Conservation (phyloP, 148 eudicot genomes). For the Rhododendron vialii region DNA sequence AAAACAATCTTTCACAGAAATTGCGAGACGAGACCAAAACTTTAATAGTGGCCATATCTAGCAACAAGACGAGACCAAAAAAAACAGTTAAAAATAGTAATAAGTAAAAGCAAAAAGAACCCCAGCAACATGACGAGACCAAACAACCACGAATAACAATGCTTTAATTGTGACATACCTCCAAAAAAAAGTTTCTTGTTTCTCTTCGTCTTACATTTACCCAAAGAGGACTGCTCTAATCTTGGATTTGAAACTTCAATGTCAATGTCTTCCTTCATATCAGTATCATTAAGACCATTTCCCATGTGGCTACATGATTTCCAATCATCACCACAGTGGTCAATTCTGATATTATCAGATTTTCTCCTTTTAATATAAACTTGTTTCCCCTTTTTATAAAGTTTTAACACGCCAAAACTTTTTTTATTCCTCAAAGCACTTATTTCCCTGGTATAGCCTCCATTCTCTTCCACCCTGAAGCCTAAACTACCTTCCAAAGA, state of each 20-base stretch:
- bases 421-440: constrained; percentile 17
- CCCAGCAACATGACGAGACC: neutral
- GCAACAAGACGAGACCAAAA: neutral
- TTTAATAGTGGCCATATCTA: neutral
- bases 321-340: constrained; percentile 54
- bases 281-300: constrained; percentile 49
- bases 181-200: constrained; percentile 61
- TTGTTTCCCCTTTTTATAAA: constrained; percentile 38
- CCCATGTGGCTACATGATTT: constrained; percentile 80
- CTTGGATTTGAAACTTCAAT: constrained; percentile 39
- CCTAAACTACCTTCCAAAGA: constrained; percentile 60
- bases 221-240: constrained; percentile 33
- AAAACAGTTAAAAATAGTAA: neutral
- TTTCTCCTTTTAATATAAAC: constrained; percentile 33
- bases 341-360: constrained; percentile 30
- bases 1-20: neutral
- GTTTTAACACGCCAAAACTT: constrained; percentile 17
- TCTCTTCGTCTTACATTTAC: constrained; percentile 41
- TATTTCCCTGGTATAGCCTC: constrained; percentile 32
- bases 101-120: neutral
- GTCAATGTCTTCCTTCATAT: constrained; percentile 35
- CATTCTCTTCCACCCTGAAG: constrained; percentile 65
- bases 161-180: constrained; percentile 34
- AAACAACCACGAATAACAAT: neutral
- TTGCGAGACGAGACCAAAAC: neutral